phyloP scores from a whole-genome alignment of 805 yeast species.

The Limtongia smithiae region DNA sequence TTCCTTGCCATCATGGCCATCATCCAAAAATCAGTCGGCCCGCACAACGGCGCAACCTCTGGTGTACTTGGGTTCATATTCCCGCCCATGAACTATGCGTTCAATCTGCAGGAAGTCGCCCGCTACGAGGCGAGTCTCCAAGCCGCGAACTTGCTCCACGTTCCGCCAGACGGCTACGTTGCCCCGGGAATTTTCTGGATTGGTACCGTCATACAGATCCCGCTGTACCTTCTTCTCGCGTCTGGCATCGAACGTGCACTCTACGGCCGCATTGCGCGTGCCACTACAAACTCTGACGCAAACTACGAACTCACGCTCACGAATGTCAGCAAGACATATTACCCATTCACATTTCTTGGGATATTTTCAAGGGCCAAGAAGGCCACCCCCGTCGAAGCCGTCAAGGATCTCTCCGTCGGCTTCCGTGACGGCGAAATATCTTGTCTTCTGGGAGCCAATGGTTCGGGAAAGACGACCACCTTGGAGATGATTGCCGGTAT shows the following conservation, averaged over 20 bases:
- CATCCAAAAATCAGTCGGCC: slow-evolving; percentile 29
- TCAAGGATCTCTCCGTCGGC: slow-evolving; percentile 31
- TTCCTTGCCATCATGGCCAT: slow-evolving; percentile 35
- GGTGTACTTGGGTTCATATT: slow-evolving; percentile 36
- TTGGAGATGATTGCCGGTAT: slow-evolving; percentile 38
- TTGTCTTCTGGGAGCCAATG: slow-evolving; percentile 40
- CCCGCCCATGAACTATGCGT: slow-evolving; percentile 38
- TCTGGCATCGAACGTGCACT: slow-evolving; percentile 3
- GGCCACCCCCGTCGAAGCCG: slow-evolving; percentile 32
- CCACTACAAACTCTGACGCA: background rate
- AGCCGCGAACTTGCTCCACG: slow-evolving; percentile 8
- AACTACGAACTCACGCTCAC: slow-evolving; percentile 10
- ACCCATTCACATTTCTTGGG: slow-evolving; percentile 7
- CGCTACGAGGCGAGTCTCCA: slow-evolving; percentile 8
- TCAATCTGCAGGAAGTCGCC: slow-evolving; percentile 28
- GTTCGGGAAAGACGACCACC: slow-evolving; percentile 41
- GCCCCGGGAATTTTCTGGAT: slow-evolving; percentile 27
- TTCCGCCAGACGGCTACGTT: slow-evolving; percentile 21
- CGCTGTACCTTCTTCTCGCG: slow-evolving; percentile 9
- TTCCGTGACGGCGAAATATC: slow-evolving; percentile 36
- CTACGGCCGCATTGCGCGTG: slow-evolving; percentile 6
- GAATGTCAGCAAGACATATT: slow-evolving; percentile 13
- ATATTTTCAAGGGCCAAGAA: slow-evolving; percentile 7
- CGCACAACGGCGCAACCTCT: slow-evolving; percentile 21
- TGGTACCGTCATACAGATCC: slow-evolving; percentile 11